phyloP scores from a whole-genome alignment of 2,329 filamentous ascomycete genomes.

The Ophiocordyceps unilateralis region DNA sequence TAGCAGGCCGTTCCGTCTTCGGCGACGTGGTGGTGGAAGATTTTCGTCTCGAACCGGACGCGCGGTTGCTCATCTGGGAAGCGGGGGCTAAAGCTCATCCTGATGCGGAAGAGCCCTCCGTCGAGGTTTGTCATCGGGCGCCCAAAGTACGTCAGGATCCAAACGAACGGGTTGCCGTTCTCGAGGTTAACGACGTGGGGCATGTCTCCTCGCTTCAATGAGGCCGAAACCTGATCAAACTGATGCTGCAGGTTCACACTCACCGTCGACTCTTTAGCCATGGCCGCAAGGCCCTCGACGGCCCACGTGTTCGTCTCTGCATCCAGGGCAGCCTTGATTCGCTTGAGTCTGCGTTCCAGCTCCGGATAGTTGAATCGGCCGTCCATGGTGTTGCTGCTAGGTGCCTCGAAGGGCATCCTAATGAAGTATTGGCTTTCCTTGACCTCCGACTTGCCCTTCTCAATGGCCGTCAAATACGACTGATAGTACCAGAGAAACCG shows the following conservation, averaged over 20 bases:
- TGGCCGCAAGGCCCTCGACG: slow-evolving; percentile 43
- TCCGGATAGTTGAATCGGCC: slow-evolving; percentile 70
- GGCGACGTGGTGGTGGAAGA: slow-evolving; percentile 82
- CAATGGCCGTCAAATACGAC: slow-evolving; percentile 59
- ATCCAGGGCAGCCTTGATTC: slow-evolving; percentile 54
- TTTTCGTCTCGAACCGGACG: slow-evolving; percentile 58
- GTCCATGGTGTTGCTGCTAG: slow-evolving; percentile 61
- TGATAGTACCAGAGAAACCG: slow-evolving; percentile 95
- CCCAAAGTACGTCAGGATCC: slow-evolving; percentile 79
- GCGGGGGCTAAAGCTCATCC: slow-evolving; percentile 59
- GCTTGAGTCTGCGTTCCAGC: slow-evolving; percentile 49
- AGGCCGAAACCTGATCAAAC: slow-evolving; percentile 63
- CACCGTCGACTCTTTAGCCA: slow-evolving; percentile 52
- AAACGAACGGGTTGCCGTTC: slow-evolving; percentile 74
- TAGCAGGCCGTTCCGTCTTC: slow-evolving; percentile 73
- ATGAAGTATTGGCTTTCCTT: slow-evolving; percentile 47
- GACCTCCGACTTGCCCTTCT: slow-evolving; percentile 45
- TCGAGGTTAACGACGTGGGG: slow-evolving; percentile 63
- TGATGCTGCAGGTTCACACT: slow-evolving; percentile 71
- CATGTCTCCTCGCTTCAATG: slow-evolving; percentile 52
- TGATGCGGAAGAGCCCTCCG: slow-evolving; percentile 74
- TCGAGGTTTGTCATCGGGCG: slow-evolving; percentile 86
- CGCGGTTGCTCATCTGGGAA: slow-evolving; percentile 85
- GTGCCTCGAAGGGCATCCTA: slow-evolving; percentile 72
- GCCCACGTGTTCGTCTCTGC: slow-evolving; percentile 59